Evolutionary conservation across 225 moss, liverwort and hornwort genomes (phyloP), one percentile per base, ranked within the genome.

Genomic region (Rhytidiadelphus loreus): DNA sequence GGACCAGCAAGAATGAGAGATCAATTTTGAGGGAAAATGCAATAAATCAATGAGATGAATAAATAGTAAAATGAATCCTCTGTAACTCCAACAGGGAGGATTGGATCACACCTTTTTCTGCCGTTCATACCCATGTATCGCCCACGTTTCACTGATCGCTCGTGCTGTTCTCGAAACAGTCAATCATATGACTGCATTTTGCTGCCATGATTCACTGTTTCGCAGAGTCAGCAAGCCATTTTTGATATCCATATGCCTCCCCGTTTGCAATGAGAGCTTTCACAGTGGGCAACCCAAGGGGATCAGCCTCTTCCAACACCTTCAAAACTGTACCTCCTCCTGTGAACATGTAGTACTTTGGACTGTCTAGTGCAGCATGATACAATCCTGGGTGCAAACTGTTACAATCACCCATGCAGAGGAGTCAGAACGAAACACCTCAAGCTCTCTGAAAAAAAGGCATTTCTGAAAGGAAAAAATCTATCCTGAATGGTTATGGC

Each of bases 291-390:
- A 97, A 89, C 62, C 93, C 93, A 32, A 95, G 92, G 82, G 95
- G 97, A 86, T 96, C 93, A 8, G 95, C 96, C 87, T 97, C 95
- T 57, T 97, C 96, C 85, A 97, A 62, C 28, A 97, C 97, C 89
- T 96, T 97, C 93, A 97, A 90, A 66, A 97, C 95, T n/a, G 95
- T 96, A 83, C 97, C 96, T 89, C 95, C 97, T 86, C 96, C 96
- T 3, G 96, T 97, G 90, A 97, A 96, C 91, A 97, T 94, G 89
- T 97, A 97, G 90, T 97, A 96, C 63, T 94, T 96, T 17, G 92
- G 91, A 90, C 95, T 96, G 65, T 97, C 95, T 84, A 97, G 88
- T 21, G 96, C 97, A 76, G 93, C 95, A 86, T 95, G 95, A 69
- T 97, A 97, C 48, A 95, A 88, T 30, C 94, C 94, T 76, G 94